Evolutionary conservation across 2,329 filamentous ascomycete species (phyloP).

Genomic region (Acrocalymma vagum): DNA sequence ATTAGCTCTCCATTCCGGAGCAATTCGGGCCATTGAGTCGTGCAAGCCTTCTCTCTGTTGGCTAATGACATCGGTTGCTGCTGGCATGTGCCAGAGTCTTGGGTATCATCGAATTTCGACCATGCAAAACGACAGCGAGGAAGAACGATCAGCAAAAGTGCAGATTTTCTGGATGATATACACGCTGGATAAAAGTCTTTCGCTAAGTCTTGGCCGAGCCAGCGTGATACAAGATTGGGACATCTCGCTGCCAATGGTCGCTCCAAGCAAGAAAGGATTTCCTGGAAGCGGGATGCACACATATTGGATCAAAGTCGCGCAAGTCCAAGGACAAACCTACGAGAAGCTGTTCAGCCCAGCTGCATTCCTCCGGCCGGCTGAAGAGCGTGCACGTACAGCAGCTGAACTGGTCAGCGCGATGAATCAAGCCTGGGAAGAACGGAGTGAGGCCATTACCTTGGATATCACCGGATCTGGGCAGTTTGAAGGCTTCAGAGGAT

Average conservation of each 20-base stretch:
- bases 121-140: slow-evolving; percentile 30
- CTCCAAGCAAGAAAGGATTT: slow-evolving; percentile 2
- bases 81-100: slow-evolving; percentile 25
- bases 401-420: slow-evolving; percentile 19
- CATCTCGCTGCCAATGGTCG: slow-evolving; percentile 21
- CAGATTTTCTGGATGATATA: slow-evolving; percentile 37
- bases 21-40: slow-evolving; percentile 29
- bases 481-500: too few species aligned
- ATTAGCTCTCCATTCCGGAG: slow-evolving; percentile 27
- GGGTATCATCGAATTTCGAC: slow-evolving; percentile 35
- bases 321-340: slow-evolving; percentile 32
- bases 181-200: slow-evolving; percentile 37
- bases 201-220: slow-evolving; percentile 37
- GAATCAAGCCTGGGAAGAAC: slow-evolving; percentile 19
- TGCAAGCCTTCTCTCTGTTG: slow-evolving; percentile 34
- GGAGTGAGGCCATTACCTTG: slow-evolving; percentile 21
- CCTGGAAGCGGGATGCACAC: slow-evolving; percentile 14
- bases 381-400: slow-evolving; percentile 22
- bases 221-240: slow-evolving; percentile 40
- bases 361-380: slow-evolving; percentile 17
- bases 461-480: too few species aligned
- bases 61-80: slow-evolving; percentile 26
- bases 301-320: slow-evolving; percentile 30
- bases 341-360: slow-evolving; percentile 37
- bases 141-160: slow-evolving; percentile 23